Base-by-base conservation (phyloP, 306 rosid species). In the Citrullus colocynthis region DNA sequence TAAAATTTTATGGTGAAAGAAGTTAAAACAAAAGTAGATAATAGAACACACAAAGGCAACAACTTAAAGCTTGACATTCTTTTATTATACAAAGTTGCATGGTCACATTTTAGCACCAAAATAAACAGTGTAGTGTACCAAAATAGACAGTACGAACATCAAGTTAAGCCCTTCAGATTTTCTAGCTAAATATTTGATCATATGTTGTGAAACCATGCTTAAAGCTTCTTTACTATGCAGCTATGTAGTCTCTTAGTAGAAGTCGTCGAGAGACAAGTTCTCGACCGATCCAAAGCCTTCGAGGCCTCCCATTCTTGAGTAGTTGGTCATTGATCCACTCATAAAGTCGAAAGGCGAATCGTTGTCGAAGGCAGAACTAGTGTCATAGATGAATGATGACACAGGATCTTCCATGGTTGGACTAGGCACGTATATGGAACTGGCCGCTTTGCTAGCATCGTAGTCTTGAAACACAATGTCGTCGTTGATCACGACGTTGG, bases 271-370 rank as follows among this genome's bases (percentile, higher is more conserved):
- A 34, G 95, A 90, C 75, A 94, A 81, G 84, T 89, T 91, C 54
- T 94, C 98, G 9, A 90, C 95, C 4, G 98, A 89, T 1, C 95
- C 96, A 55, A 94, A 92, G 41, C 84, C 86, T 71, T 90, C 98
- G 61, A 83, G 80, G 70, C 85, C 81, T 65, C 90, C 92, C 63
- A 86, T 84, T 78, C 87, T 94, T 39, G 97, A 83, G 59, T 83
- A 88, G 80, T 82, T 91, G 69, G 91, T 91, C 91, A 87, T 81
- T 16, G 97, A 88, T 80, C 96, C 95, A 45, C 91, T 92, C 90
- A 88, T 80, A 77, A 94, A 94, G 74, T 94, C 98, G 59, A 94
- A 87, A 30, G 91, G 90, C 1, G 93, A 88, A 70, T 92, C 96
- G 36, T 91, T 85, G 67, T 93, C 89, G 80, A 88, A 78, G 65